phyloP scores from a whole-genome alignment of 1,284 basidiomycete genomes.

The Fistulinella cinereoalba region DNA sequence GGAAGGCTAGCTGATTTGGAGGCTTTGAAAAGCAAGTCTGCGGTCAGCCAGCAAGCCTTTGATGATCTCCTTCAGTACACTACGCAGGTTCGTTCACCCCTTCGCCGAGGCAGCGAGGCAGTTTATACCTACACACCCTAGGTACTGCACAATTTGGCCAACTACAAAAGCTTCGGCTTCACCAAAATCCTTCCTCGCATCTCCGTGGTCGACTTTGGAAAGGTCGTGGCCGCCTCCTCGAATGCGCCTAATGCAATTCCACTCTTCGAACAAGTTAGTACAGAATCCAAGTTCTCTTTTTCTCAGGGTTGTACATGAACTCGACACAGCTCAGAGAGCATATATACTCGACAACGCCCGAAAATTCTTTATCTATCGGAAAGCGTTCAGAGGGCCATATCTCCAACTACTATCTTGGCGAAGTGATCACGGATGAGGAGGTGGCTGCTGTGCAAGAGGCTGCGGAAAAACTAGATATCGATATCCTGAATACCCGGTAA shows the following conservation, averaged over 20 bases:
- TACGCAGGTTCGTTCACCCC: slow-evolving; percentile 52
- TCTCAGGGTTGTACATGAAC: slow-evolving; percentile 5
- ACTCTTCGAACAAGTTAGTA: slow-evolving; percentile 62
- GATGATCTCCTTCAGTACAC: slow-evolving; percentile 68
- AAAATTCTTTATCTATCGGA: slow-evolving; percentile 68
- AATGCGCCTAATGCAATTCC: slow-evolving; percentile 53
- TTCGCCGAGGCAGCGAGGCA: too few species aligned
- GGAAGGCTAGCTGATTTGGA: slow-evolving; percentile 57
- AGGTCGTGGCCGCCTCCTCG: slow-evolving; percentile 57
- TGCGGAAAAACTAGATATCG: slow-evolving; percentile 68
- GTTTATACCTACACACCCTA: slow-evolving; percentile 24
- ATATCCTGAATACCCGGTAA: slow-evolving; percentile 81
- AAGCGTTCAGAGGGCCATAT: slow-evolving; percentile 74
- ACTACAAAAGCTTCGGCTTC: slow-evolving; percentile 79
- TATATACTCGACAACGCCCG: slow-evolving; percentile 66
- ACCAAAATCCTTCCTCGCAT: slow-evolving; percentile 80
- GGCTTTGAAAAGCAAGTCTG: slow-evolving; percentile 50
- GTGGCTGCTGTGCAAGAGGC: slow-evolving; percentile 70
- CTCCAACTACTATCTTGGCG: slow-evolving; percentile 80
- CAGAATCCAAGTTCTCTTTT: not conserved
- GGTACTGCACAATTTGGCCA: slow-evolving; percentile 75
- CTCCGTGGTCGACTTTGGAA: slow-evolving; percentile 56
- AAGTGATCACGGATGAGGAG: slow-evolving; percentile 67
- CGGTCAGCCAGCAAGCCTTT: slow-evolving; percentile 60
- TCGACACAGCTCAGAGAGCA: slow-evolving; percentile 58